Base-by-base conservation (phyloP, 306 rosid genomes). In the Quercus gilva region DNA sequence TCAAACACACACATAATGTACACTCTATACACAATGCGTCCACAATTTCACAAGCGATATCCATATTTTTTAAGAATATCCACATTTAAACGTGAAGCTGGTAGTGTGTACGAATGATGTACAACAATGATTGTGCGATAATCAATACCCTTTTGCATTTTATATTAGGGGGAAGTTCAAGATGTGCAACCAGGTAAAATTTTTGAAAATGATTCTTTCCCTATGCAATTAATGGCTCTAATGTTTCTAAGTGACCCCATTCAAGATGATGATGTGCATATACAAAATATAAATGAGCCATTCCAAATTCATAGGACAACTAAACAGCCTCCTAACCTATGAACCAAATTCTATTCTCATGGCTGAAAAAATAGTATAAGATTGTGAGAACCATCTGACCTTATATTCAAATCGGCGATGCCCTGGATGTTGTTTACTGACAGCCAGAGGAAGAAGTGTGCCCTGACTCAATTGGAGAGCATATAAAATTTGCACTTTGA, bases 401-500 rank as follows among this genome's bases (percentile, higher is more conserved):
- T 51, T 19, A 79, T 91, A 94, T 68, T 97, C 90, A 61, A 94
- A 94, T 89, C 89, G 92, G 70, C 88, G 91, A 79, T 91, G 87
- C 76, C 84, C 87, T 0, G 41, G 78, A 68, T 65, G 87, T 23
- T 83, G 55, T 78, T 85, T 83, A 20, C 70, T 74, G 71, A 72
- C 78, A 29, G 45, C 45, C 45, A 41, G 45, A 41, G 91, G 92
- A 81, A 86, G 59, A 70, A 94, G 92, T 26, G 74, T 73, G 33
- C 98, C 98, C 20, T 77, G 91, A 64, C 80, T 92, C 68, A 87
- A 83, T 63, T 77, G 70, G 81, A 94, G 85, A 81, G 45, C 45
- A 41, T 41, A 41, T 41, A 41, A 8, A 41, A 41, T 8, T 8
- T 41, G 45, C 45, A 41, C 45, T 8, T 41, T 0, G 45, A 41